A percentile compares a stretch with the other conserved stretches of the same genome.
phyloP scores from a whole-genome alignment of 345 rosid species.

The Citrus cavaleriei region DNA sequence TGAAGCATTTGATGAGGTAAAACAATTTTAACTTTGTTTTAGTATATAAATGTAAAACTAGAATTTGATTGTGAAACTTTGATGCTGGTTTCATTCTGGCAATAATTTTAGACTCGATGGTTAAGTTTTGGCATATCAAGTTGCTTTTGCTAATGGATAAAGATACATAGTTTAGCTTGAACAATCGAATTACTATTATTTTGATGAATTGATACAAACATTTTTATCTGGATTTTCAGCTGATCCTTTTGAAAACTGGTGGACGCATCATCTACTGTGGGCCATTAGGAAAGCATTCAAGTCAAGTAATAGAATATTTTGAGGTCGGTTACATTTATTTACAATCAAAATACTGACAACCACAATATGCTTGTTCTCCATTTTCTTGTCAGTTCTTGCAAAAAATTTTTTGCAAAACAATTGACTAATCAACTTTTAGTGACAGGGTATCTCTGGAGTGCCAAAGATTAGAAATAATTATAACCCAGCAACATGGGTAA shows the following conservation, averaged over 20 bases:
- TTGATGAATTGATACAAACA: too few species aligned
- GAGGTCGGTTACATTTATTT: slow-evolving; percentile 40
- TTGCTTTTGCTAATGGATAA: background rate
- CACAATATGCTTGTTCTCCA: background rate
- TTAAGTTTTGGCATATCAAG: background rate
- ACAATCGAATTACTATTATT: too few species aligned
- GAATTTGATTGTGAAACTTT: background rate
- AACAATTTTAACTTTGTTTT: background rate
- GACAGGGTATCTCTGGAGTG: slow-evolving; percentile 55
- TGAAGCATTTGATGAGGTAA: slow-evolving; percentile 86
- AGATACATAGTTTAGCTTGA: background rate
- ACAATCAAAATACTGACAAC: background rate
- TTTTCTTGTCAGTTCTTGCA: background rate
- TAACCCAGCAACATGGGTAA: slow-evolving; percentile 89
- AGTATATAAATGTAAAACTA: background rate
- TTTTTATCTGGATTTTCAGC: slow-evolving; percentile 27
- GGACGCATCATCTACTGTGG: slow-evolving; percentile 71
- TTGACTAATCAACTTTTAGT: background rate
- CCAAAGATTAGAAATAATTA: slow-evolving; percentile 54
- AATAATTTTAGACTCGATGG: background rate
- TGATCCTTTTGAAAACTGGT: slow-evolving; percentile 64
- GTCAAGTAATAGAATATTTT: slow-evolving; percentile 57
- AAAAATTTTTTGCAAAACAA: background rate
- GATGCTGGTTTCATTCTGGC: background rate
- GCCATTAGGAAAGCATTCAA: slow-evolving; percentile 59